Base-by-base conservation (phyloP, 2,329 filamentous ascomycete species). In the Colletotrichum graminicola region DNA sequence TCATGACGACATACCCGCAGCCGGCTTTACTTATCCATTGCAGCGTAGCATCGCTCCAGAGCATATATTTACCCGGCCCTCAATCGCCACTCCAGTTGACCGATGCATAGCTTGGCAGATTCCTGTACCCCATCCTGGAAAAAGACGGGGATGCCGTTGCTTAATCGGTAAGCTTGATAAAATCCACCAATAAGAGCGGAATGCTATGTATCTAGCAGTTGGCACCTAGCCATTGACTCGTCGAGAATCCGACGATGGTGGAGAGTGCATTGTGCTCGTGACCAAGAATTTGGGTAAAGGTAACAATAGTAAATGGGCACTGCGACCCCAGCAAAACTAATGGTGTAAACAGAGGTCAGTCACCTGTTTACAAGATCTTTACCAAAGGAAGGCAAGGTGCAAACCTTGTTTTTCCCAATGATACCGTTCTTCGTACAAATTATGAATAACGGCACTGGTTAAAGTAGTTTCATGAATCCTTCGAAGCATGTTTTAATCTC, bases 171-270 rank as follows among this genome's bases (percentile, higher is more conserved):
- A 61, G 29, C 23, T 41, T 21, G 4, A 1, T 8, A 23, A 61
- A 61, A 43, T 41, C 67, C 67, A 55, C 67, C 62, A 66, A 70
- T 70, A 23, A 34, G 39, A 59, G 21, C n/a, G 1, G 16, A n/a
- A 34, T 11, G 43, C 11, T 39, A 39, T 0, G 23, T 2, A 10
- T 23, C 3, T 23, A 39, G 18, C 18, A 51, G 47, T 23, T 12
- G 47, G 23, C n/a, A 26, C 23, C 14, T 23, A n/a, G 45, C 21
- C 3, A 49, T 49, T 12, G 10, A 16, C n/a, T 26, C 11, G n/a
- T 14, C 11, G 45, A 23, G n/a, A 23, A 14, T 16, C 26, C 26
- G 23, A 49, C 23, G 3, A n/a, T 3, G 2, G n/a, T 16, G 23
- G 23, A 51, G 23, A 29, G 26, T n/a, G 21, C 8, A 23, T n/a